Conservation (phyloP, 495 filamentous ascomycete species). For the Podospora bellae-mahoneyi region DNA sequence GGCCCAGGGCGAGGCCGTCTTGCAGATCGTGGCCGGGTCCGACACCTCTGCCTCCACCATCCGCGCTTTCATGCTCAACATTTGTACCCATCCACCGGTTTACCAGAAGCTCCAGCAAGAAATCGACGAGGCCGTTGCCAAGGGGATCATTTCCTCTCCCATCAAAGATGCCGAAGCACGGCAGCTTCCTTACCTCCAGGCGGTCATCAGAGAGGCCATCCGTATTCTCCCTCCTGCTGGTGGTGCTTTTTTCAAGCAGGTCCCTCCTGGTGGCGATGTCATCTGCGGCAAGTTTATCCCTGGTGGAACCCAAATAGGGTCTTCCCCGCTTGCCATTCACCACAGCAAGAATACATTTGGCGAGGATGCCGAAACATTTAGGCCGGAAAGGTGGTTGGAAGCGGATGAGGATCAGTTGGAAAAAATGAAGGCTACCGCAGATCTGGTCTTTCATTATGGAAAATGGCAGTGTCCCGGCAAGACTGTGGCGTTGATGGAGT, state of each 20-base stretch:
- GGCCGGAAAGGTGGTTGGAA: slow-evolving; percentile 54
- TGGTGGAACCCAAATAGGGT: slow-evolving; percentile 46
- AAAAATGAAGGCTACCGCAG: slow-evolving; percentile 34
- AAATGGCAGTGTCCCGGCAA: slow-evolving; percentile 39
- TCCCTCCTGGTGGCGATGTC: slow-evolving; percentile 48
- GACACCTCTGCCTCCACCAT: slow-evolving; percentile 63
- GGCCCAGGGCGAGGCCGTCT: slow-evolving; percentile 37
- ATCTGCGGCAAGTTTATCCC: slow-evolving; percentile 50
- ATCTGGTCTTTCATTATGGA: slow-evolving; percentile 37
- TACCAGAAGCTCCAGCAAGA: slow-evolving; percentile 56
- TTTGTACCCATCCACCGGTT: slow-evolving; percentile 44
- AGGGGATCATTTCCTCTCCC: slow-evolving; percentile 30
- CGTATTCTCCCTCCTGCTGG: slow-evolving; percentile 40
- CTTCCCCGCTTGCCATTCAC: slow-evolving; percentile 28
- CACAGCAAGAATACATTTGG: slow-evolving; percentile 37
- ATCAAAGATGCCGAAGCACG: slow-evolving; percentile 39
- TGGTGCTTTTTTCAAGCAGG: slow-evolving; percentile 46
- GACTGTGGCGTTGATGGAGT: slow-evolving; percentile 37
- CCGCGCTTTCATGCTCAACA: slow-evolving; percentile 51
- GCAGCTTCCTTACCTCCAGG: slow-evolving; percentile 44
- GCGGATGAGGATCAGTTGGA: slow-evolving; percentile 29
- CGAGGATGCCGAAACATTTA: slow-evolving; percentile 42
- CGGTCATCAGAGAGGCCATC: slow-evolving; percentile 45
- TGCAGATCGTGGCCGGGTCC: slow-evolving; percentile 45
- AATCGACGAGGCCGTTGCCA: slow-evolving; percentile 43